A percentile compares a stretch with the other conserved stretches of the same genome.
phyloP scores from a whole-genome alignment of 148 eudicot genomes.

The Simmondsia chinensis region DNA sequence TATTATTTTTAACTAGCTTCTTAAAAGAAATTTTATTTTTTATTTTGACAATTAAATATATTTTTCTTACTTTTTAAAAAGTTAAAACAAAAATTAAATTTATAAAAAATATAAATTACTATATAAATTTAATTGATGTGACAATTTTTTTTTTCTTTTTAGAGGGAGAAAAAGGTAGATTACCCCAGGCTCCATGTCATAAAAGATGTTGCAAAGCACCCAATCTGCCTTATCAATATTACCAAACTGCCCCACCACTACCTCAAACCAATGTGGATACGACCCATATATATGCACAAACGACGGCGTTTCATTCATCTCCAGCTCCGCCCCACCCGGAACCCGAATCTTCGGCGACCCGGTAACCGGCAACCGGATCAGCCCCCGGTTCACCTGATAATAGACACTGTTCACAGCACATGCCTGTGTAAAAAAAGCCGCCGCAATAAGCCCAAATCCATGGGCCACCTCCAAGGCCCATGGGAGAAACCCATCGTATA shows the following conservation, averaged over 20 bases:
- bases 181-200: conserved; percentile 44
- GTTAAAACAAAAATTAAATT: no score
- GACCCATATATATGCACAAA: conserved; percentile 18
- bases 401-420: conserved; percentile 49
- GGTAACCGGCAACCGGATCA: conserved; percentile 23
- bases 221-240: conserved; percentile 33
- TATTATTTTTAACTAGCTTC: no score
- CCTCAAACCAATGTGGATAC: conserved; percentile 15
- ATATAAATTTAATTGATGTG: no score
- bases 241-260: conserved; percentile 25
- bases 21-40: no score
- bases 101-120: no score
- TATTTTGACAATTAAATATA: no score
- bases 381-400: conserved; percentile 39
- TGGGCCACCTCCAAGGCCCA: conserved; percentile 53
- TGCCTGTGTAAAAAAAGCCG: conserved; percentile 41
- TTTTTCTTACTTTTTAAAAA: no score
- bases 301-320: conserved; percentile 30
- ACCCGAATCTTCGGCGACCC: no score
- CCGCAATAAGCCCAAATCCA: conserved; percentile 26
- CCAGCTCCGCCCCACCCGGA: conserved; percentile 37
- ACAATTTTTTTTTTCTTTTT: no score
- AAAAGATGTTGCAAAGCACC: conserved; percentile 31
- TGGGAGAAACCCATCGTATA: conserved; percentile 43
- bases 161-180: no score